These are phyloP conservation scores for Gossypium australe DNA, from an alignment of 345 rosid species.

Conservation along the genomic window DNA sequence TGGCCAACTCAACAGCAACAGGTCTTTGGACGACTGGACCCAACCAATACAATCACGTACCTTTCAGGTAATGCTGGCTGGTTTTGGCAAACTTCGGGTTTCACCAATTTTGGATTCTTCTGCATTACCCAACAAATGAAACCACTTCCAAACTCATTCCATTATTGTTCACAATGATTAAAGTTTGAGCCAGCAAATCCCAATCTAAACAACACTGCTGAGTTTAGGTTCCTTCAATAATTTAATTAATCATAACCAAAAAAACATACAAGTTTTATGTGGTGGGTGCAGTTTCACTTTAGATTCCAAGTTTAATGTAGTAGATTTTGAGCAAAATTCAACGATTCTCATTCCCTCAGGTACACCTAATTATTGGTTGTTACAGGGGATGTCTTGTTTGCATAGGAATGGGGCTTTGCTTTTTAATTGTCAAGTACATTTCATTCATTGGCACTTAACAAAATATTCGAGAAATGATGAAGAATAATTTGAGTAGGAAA, in stretches of 20 bases:
- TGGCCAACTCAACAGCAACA: neutral
- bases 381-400: neutral
- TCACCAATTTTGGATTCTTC: neutral
- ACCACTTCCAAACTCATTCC: neutral
- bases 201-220: neutral
- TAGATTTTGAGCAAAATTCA: neutral
- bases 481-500: neutral
- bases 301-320: neutral
- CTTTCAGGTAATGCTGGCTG: conserved; percentile 1
- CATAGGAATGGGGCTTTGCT: neutral
- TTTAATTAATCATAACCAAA: neutral
- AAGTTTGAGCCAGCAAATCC: neutral
- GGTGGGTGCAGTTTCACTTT: neutral
- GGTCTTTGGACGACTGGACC: neutral
- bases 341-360: neutral
- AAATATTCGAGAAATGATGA: no score
- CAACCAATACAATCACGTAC: neutral
- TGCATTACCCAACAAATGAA: neutral
- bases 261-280: neutral
- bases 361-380: neutral
- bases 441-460: neutral
- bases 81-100: neutral
- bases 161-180: conserved; percentile 4
- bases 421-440: neutral
- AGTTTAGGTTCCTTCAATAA: neutral